phyloP scores from a whole-genome alignment of 2,329 filamentous ascomycete genomes.

The Thelonectria blattea region DNA sequence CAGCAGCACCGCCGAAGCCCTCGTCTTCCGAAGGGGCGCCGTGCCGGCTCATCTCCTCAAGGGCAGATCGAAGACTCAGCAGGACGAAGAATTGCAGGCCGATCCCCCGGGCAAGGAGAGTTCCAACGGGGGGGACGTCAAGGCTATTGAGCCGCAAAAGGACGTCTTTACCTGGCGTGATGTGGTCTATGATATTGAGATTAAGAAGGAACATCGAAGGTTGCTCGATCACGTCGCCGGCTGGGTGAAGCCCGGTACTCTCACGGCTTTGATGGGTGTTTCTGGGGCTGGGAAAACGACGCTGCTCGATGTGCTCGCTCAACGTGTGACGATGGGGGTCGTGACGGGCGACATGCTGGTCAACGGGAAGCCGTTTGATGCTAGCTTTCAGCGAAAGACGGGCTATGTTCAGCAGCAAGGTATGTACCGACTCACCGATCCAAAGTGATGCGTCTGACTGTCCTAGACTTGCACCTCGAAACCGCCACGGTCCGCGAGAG shows the following conservation, averaged over 20 bases:
- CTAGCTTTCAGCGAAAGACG: constrained; percentile 67
- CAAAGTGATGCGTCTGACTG: constrained; percentile 1
- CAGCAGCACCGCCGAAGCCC: constrained; percentile 68
- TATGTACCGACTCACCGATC: constrained; percentile 23
- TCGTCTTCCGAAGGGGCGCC: constrained; percentile 68
- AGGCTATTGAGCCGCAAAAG: constrained; percentile 50
- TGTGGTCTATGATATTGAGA: constrained; percentile 73
- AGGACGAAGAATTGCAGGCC: constrained; percentile 40
- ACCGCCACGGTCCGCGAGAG: constrained; percentile 63
- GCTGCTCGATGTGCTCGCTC: constrained; percentile 49
- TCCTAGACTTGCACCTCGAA: constrained; percentile 58
- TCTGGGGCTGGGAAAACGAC: constrained; percentile 55
- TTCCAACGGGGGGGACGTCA: constrained; percentile 30
- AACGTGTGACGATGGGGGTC: constrained; percentile 64
- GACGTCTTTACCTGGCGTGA: constrained; percentile 80
- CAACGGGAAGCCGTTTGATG: constrained; percentile 62
- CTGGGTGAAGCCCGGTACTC: constrained; percentile 87
- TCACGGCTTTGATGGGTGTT: constrained; percentile 79
- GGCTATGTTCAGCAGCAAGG: constrained; percentile 73
- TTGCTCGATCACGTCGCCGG: constrained; percentile 81
- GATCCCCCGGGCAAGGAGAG: constrained; percentile 33
- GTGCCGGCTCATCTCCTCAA: constrained; percentile 51
- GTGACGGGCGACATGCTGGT: constrained; percentile 72
- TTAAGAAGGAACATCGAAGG: constrained; percentile 75
- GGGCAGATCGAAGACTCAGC: constrained; percentile 35